Evolutionary conservation across 495 filamentous ascomycete genomes (phyloP).

Genomic region (Xylaria grammica): DNA sequence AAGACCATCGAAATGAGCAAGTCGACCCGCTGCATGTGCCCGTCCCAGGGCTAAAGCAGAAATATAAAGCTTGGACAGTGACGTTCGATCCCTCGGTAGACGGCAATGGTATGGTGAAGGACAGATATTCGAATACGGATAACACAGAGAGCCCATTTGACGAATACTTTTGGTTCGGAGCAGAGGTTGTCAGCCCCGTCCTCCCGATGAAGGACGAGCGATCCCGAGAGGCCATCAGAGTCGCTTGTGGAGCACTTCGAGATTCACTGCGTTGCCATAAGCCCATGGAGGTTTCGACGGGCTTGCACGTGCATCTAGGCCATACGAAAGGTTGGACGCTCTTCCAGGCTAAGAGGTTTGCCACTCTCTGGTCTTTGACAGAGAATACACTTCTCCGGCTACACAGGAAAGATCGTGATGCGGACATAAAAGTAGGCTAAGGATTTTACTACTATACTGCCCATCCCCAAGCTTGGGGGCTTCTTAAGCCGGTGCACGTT

Average conservation of each 20-base stretch:
- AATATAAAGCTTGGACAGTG: conserved; percentile 29
- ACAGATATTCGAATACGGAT: conserved; percentile 4
- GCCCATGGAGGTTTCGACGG: conserved; percentile 28
- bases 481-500: no score
- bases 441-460: not conserved
- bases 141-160: not conserved
- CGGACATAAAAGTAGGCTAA: conserved; percentile 5
- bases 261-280: conserved; percentile 28
- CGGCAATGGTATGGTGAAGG: conserved; percentile 17
- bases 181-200: conserved; percentile 30
- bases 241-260: conserved; percentile 24
- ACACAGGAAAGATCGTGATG: conserved; percentile 28
- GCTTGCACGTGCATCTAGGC: conserved; percentile 31
- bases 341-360: conserved; percentile 28
- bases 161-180: conserved; percentile 27
- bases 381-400: conserved; percentile 20
- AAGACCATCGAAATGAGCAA: not conserved
- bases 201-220: not conserved
- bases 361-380: conserved; percentile 26
- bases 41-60: not conserved
- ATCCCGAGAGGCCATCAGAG: conserved; percentile 7
- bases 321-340: conserved; percentile 31
- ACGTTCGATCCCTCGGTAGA: conserved; percentile 22
- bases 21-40: conserved; percentile 22
- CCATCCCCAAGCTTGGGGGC: no score